These are phyloP conservation scores for Saccharomycodes ludwigii DNA, from an alignment of 805 yeast genomes.

Conservation along the genomic window DNA sequence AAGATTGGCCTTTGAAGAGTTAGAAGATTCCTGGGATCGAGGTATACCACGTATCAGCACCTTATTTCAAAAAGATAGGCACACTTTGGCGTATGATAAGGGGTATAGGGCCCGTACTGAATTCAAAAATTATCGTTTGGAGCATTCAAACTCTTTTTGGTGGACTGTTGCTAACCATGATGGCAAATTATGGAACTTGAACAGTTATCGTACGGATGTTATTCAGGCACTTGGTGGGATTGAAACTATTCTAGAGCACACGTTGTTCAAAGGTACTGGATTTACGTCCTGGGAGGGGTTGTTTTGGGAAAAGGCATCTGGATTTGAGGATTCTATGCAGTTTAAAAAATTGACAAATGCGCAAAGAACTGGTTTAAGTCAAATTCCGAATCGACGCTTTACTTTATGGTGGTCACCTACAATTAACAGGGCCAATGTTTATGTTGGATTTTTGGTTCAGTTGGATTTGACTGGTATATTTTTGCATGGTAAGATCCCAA, in stretches of 20 bases:
- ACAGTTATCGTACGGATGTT: constrained; percentile 87
- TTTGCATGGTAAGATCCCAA: constrained; percentile 95
- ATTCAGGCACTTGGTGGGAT: constrained; percentile 96
- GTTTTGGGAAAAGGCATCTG: constrained; percentile 97
- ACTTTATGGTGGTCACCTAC: constrained; percentile 99
- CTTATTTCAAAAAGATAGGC: constrained; percentile 86
- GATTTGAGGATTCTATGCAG: constrained; percentile 92
- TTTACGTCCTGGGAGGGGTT: constrained; percentile 97
- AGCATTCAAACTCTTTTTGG: constrained; percentile 84
- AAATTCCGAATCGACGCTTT: constrained; percentile 93
- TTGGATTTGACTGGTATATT: constrained; percentile 93
- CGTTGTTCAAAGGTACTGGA: constrained; percentile 92
- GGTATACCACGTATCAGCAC: constrained; percentile 96
- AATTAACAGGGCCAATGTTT: constrained; percentile 92
- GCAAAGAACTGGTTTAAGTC: constrained; percentile 92
- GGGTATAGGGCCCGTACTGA: constrained; percentile 80
- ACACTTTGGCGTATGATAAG: constrained; percentile 86
- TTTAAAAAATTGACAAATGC: constrained; percentile 94
- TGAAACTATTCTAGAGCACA: constrained; percentile 90
- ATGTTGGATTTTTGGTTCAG: constrained; percentile 94
- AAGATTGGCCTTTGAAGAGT: constrained; percentile 79
- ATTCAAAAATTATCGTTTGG: constrained; percentile 59
- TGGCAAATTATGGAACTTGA: constrained; percentile 90
- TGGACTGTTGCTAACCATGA: constrained; percentile 92
- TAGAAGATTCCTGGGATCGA: constrained; percentile 92